These are phyloP conservation scores for Aurifilum marmelostoma DNA, from an alignment of 2,329 filamentous ascomycete species.

Conservation along the genomic window DNA sequence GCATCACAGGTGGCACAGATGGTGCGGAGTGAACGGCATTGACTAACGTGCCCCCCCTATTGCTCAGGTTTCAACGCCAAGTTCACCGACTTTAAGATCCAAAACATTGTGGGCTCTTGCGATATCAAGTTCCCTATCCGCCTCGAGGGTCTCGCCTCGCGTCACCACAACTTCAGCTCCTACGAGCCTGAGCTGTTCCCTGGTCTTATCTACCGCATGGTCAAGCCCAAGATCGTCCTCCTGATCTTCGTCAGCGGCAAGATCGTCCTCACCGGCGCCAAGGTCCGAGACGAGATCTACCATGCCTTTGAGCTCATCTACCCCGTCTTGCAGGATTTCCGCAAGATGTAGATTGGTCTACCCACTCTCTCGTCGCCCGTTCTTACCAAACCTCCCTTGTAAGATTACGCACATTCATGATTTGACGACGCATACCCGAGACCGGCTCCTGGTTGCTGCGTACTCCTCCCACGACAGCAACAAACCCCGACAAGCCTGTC, in stretches of 20 bases:
- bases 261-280: conserved; percentile 96
- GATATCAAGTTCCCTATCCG: conserved; percentile 99
- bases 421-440: conserved; percentile 45
- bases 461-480: conserved; percentile 15
- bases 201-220: conserved; percentile 99
- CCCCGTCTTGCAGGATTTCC: conserved; percentile 80
- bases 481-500: conserved; percentile 17
- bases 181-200: conserved; percentile 99
- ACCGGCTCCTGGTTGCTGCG: conserved; percentile 25
- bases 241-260: conserved; percentile 98
- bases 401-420: conserved; percentile 44
- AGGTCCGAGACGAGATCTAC: conserved; percentile 97
- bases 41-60: neutral
- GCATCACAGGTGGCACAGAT: neutral
- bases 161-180: conserved; percentile 99
- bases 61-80: conserved; percentile 90
- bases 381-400: conserved; percentile 23
- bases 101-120: conserved; percentile 98
- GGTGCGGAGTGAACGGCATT: too few species aligned
- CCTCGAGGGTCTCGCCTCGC: conserved; percentile 90
- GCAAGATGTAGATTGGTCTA: conserved; percentile 52
- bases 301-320: conserved; percentile 98
- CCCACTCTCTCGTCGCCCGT: neutral
- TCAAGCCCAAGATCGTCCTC: conserved; percentile 98
- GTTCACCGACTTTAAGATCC: conserved; percentile 99